Base-by-base conservation (phyloP, 108 stramenopile genomes). In the Craspedostauros australis region DNA sequence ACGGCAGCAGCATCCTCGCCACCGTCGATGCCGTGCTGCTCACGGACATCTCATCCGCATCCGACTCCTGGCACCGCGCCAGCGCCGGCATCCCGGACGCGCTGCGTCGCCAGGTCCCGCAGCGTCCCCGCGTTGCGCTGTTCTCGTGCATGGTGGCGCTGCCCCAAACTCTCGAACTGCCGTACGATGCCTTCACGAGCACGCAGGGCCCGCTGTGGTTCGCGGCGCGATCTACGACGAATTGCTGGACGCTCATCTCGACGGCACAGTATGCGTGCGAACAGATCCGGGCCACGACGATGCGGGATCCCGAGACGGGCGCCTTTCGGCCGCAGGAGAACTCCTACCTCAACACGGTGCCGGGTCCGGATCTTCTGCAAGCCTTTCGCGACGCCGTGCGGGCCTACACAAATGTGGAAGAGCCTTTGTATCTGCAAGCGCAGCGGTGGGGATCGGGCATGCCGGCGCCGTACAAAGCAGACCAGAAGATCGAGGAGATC, bases 181-280 rank as follows among this genome's bases (percentile, higher is more conserved):
- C 60, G 2, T 61, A 9, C 18, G 60, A 61, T 42, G 60, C 46
- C 25, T 61, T 61, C 51, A 58, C 57, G 5, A 15, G 7, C 45
- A 26, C 9, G 3, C 0, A 9, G 5, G 15, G 16, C 16, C 34
- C 62, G 0, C 36, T 79, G 15, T 82, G 81, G 81, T 82, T 82
- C 46, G 81, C 77, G 0, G 55, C 81, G 0, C 32, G 54, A 30
- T 65, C 72, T 0, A 50, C 64, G 6, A 58, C 72, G 29, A 82
- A 82, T 29, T 79, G 72, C 39, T 75, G 81, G 81, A 79, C 81
- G 18, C 36, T 82, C 15, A 68, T 77, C 12, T 78, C 77, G 5
- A 82, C 75, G 20, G 72, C 81, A 4, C 46, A 66, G 12, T 82
- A 75, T 62, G 81, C 81, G 0, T 49, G 70, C 29, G 20, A 42